phyloP scores from a whole-genome alignment of 108 stramenopile genomes.

The Nannochloropsis granulata region DNA sequence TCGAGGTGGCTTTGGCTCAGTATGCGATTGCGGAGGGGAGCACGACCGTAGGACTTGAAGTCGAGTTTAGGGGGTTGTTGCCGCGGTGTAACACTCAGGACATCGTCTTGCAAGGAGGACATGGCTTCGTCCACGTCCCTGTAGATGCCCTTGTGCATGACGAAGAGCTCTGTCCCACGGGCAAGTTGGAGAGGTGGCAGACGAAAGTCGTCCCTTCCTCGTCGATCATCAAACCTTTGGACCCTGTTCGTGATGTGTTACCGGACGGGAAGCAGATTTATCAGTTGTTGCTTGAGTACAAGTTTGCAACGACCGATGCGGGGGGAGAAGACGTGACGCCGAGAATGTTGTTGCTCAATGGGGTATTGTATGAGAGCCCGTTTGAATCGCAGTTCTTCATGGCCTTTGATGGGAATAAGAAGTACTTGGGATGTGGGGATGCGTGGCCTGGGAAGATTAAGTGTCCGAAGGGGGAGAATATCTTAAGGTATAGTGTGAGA shows the following conservation, averaged over 20 bases:
- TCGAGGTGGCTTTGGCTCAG: conserved; percentile 47
- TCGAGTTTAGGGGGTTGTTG: conserved; percentile 47
- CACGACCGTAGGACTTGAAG: conserved; percentile 31
- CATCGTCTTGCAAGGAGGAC: conserved; percentile 8
- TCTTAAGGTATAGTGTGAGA: not conserved
- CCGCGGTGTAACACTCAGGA: conserved; percentile 22
- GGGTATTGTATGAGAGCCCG: conserved; percentile 49
- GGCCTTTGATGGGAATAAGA: conserved; percentile 47
- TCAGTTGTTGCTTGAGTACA: conserved; percentile 43
- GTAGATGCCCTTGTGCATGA: conserved; percentile 26
- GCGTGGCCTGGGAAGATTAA: conserved; percentile 40
- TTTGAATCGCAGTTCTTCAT: conserved; percentile 49
- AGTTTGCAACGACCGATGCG: conserved; percentile 43
- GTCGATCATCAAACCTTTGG: conserved; percentile 31
- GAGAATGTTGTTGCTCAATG: conserved; percentile 35
- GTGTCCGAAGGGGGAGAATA: conserved; percentile 10
- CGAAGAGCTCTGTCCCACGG: conserved; percentile 43
- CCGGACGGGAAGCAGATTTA: conserved; percentile 42
- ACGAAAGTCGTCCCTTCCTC: conserved; percentile 37
- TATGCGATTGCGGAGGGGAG: conserved; percentile 48
- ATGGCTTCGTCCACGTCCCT: conserved; percentile 18
- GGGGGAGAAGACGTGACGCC: conserved; percentile 18
- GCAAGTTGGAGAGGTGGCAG: conserved; percentile 37
- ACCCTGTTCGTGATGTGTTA: conserved; percentile 37
- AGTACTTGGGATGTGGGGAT: conserved; percentile 34